phyloP scores from a whole-genome alignment of 148 eudicot genomes.

The Vaccinium vitisidaea region DNA sequence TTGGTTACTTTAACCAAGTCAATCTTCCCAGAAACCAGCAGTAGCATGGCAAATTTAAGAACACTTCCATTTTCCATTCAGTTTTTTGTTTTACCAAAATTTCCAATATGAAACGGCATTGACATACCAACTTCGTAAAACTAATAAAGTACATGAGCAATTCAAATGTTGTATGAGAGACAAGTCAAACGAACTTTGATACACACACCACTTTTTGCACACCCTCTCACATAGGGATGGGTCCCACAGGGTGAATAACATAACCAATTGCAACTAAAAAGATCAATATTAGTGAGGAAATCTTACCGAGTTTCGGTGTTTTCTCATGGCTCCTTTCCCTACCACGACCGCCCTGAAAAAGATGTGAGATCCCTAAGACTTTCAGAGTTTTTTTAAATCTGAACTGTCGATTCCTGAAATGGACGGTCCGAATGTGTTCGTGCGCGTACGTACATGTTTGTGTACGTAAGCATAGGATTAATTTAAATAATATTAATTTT shows the following conservation, averaged over 20 bases:
- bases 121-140: background rate
- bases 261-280: background rate
- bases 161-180: background rate
- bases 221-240: background rate
- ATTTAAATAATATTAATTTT: too few relatives aligned
- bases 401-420: too few relatives aligned
- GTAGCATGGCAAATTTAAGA: background rate
- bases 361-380: background rate
- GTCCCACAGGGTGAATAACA: background rate
- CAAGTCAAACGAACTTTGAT: background rate
- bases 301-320: slow-evolving; percentile 60
- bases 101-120: background rate
- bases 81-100: background rate
- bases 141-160: background rate
- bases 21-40: background rate
- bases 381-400: background rate
- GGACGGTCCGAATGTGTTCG: too few relatives aligned
- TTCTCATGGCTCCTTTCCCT: slow-evolving; percentile 71
- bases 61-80: background rate
- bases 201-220: too few relatives aligned
- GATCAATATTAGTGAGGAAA: background rate
- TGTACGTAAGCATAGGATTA: too few relatives aligned
- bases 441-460: too few relatives aligned
- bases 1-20: background rate
- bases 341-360: slow-evolving; percentile 53